These are phyloP conservation scores for barrel medic (Medicago truncatula) DNA, from an alignment of 306 rosid genomes.

Conservation along the genomic window DNA sequence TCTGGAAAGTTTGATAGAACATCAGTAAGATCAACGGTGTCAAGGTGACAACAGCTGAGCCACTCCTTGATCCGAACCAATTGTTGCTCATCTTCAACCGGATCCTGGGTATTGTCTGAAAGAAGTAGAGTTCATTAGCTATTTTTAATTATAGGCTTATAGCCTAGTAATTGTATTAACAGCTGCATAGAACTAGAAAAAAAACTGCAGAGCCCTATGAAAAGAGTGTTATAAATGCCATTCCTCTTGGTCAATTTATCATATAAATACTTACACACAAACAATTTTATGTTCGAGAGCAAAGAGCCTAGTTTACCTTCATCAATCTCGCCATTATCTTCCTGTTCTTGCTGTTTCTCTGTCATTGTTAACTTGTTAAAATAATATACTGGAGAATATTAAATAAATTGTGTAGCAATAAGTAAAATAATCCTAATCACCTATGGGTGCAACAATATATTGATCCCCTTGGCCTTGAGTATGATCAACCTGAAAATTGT, in stretches of 20 bases:
- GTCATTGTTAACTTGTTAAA: conserved; percentile 40
- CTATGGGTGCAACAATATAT: conserved; percentile 73
- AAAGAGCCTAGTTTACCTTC: conserved; percentile 62
- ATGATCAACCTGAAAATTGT: conserved; percentile 62
- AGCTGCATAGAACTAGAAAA: conserved; percentile 4
- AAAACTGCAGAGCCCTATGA: neutral
- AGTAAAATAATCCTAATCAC: conserved; percentile 48
- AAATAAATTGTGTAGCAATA: conserved; percentile 1
- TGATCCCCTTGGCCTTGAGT: conserved; percentile 70
- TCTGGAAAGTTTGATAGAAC: conserved; percentile 86
- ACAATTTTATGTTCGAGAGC: conserved; percentile 17
- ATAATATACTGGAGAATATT: conserved; percentile 21
- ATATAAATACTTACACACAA: neutral
- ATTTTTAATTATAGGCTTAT: neutral
- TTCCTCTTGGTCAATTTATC: conserved; percentile 22
- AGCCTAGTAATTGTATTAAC: conserved; percentile 17
- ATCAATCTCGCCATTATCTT: conserved; percentile 58
- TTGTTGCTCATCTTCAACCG: conserved; percentile 81
- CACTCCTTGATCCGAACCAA: conserved; percentile 75
- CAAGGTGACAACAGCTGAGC: conserved; percentile 67
- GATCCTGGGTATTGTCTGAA: conserved; percentile 82
- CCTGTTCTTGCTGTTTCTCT: conserved; percentile 68
- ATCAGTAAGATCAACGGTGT: conserved; percentile 71
- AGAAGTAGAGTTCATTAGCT: conserved; percentile 32
- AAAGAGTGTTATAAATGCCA: conserved; percentile 1